These are phyloP conservation scores for Auricularia cornea DNA, from an alignment of 768 basidiomycete species.

Conservation along the genomic window DNA sequence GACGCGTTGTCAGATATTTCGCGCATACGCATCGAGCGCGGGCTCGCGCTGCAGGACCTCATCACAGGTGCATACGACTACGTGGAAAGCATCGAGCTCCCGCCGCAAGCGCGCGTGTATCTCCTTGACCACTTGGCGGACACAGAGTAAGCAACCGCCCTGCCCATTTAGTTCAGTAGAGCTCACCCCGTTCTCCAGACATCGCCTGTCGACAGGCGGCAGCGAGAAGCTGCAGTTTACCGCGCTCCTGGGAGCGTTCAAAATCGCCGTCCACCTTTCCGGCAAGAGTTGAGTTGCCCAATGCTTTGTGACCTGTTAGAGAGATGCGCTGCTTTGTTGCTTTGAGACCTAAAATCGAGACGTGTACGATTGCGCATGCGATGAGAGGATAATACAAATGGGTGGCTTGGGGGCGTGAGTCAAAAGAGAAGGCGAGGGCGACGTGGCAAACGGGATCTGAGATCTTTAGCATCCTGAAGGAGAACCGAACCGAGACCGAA, in stretches of 20 bases:
- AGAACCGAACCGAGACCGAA: not conserved
- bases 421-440: not conserved
- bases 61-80: constrained; percentile 89
- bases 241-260: constrained; percentile 86
- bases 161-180: not conserved
- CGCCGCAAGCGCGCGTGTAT: constrained; percentile 80
- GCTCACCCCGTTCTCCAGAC: constrained; percentile 37
- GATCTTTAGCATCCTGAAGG: not conserved
- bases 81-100: constrained; percentile 76
- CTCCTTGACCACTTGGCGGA: constrained; percentile 89
- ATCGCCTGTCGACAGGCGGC: constrained; percentile 85
- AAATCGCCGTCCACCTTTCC: constrained; percentile 66
- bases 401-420: not conserved
- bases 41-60: constrained; percentile 90
- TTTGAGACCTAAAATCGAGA: not conserved
- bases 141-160: constrained; percentile 66
- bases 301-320: too few species aligned
- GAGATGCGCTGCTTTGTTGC: too few species aligned
- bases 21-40: constrained; percentile 81
- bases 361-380: not conserved
- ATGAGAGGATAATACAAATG: not conserved
- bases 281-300: not conserved
- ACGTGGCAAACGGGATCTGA: not conserved
- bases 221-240: constrained; percentile 93
- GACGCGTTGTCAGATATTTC: constrained; percentile 61